phyloP scores from a whole-genome alignment of 257 asterid genomes.

The Catharanthus roseus region DNA sequence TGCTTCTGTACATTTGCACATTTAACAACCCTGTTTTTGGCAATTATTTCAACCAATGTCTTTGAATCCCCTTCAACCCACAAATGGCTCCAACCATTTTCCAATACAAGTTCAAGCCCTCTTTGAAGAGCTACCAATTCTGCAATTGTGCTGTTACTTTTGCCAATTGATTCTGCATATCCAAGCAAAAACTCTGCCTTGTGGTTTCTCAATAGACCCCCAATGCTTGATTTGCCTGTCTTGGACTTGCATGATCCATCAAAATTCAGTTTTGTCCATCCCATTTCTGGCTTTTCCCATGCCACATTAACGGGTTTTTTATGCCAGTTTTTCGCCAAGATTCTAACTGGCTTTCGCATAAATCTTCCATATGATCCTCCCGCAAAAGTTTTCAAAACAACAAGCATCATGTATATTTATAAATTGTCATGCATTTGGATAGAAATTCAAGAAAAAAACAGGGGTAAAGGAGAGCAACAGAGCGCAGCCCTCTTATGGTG shows the following conservation, averaged over 20 bases:
- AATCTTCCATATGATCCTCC: constrained; percentile 9
- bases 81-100: constrained; percentile 56
- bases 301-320: constrained; percentile 32
- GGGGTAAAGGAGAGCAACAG: not conserved
- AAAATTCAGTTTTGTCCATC: constrained; percentile 71
- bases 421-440: not conserved
- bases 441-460: not conserved
- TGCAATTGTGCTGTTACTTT: constrained; percentile 53
- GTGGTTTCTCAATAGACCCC: constrained; percentile 64
- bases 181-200: constrained; percentile 62
- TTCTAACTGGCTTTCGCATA: constrained; percentile 24
- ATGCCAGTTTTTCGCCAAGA: constrained; percentile 41
- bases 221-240: constrained; percentile 62
- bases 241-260: constrained; percentile 76
- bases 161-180: constrained; percentile 58
- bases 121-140: constrained; percentile 55
- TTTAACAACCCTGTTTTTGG: constrained; percentile 24
- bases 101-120: constrained; percentile 63
- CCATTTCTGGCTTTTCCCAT: constrained; percentile 55
- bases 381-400: constrained; percentile 28
- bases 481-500: not conserved
- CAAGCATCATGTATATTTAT: constrained; percentile 21
- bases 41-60: constrained; percentile 45
- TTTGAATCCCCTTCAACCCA: constrained; percentile 83
- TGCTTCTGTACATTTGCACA: constrained; percentile 44